phyloP scores from a whole-genome alignment of 169 alveolate species.

The Cryptosporidium meleagridis region DNA sequence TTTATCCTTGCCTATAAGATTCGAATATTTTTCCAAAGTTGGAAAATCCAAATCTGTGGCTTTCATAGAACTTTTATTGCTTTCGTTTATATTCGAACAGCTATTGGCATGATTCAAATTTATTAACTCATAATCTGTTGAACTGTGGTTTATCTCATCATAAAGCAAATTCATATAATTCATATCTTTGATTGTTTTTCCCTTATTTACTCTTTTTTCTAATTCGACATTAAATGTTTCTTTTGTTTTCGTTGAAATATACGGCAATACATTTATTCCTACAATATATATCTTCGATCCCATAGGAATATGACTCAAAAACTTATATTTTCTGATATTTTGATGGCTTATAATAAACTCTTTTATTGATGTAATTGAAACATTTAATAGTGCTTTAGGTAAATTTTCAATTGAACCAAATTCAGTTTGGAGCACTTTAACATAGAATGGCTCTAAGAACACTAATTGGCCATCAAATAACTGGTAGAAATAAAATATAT shows the following conservation, averaged over 20 bases:
- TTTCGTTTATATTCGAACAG: background rate
- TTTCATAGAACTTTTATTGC: background rate
- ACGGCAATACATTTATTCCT: slow-evolving; percentile 28
- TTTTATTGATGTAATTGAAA: background rate
- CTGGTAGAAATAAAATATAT: slow-evolving; percentile 60
- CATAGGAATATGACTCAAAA: slow-evolving; percentile 29
- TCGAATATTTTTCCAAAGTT: background rate
- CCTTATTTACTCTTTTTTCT: background rate
- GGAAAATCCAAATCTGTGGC: background rate
- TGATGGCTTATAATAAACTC: slow-evolving; percentile 9
- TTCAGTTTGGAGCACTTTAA: slow-evolving; percentile 21
- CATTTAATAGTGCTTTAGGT: slow-evolving; percentile 28
- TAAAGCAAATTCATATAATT: background rate
- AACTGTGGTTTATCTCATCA: background rate
- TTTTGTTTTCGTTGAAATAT: slow-evolving; percentile 19
- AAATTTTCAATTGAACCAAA: slow-evolving; percentile 49
- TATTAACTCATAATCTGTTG: background rate
- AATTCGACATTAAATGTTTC: background rate
- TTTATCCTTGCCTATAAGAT: background rate
- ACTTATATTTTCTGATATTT: slow-evolving; percentile 11
- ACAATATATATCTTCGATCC: slow-evolving; percentile 28
- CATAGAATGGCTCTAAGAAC: slow-evolving; percentile 51
- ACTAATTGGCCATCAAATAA: slow-evolving; percentile 57
- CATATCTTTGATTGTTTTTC: background rate
- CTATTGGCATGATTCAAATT: background rate